These are phyloP conservation scores for Priceomyces fermenticarens DNA, from an alignment of 805 yeast species.

Conservation along the genomic window DNA sequence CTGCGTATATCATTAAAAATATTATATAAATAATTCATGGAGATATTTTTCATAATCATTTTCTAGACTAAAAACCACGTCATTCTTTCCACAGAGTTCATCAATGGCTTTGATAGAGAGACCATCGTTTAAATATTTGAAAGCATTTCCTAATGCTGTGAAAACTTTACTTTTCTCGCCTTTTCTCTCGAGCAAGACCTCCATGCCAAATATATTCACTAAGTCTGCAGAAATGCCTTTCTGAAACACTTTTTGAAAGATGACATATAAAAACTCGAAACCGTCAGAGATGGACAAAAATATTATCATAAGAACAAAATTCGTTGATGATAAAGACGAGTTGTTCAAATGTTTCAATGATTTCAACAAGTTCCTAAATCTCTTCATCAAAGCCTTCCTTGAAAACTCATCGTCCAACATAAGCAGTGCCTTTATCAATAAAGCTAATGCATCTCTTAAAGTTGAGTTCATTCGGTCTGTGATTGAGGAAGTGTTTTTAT, in stretches of 20 bases:
- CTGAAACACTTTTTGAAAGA: constrained; percentile 24
- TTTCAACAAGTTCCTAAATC: constrained; percentile 21
- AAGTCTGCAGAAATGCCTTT: constrained; percentile 12
- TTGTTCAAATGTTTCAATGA: constrained; percentile 20
- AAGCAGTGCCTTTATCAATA: constrained; percentile 15
- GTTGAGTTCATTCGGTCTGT: not conserved
- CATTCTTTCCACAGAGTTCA: constrained; percentile 6
- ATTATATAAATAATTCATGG: constrained; percentile 1
- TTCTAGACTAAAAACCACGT: not conserved
- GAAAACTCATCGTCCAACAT: constrained; percentile 1
- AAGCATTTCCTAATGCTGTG: constrained; percentile 19
- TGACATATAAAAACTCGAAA: constrained; percentile 19
- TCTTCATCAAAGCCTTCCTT: constrained; percentile 6
- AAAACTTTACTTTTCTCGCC: constrained; percentile 20
- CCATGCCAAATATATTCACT: constrained; percentile 31
- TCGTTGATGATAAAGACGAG: constrained; percentile 17
- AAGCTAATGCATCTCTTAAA: not conserved
- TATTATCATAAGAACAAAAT: constrained; percentile 21
- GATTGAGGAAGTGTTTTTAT: too few relatives aligned
- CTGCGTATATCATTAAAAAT: constrained; percentile 1
- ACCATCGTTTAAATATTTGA: constrained; percentile 20
- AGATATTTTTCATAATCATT: not conserved
- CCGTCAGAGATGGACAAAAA: constrained; percentile 23
- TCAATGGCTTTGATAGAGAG: constrained; percentile 17
- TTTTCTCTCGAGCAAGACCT: constrained; percentile 15